Evolutionary conservation across 805 yeast species (phyloP).

Genomic region (Starmerella vaccinii): DNA sequence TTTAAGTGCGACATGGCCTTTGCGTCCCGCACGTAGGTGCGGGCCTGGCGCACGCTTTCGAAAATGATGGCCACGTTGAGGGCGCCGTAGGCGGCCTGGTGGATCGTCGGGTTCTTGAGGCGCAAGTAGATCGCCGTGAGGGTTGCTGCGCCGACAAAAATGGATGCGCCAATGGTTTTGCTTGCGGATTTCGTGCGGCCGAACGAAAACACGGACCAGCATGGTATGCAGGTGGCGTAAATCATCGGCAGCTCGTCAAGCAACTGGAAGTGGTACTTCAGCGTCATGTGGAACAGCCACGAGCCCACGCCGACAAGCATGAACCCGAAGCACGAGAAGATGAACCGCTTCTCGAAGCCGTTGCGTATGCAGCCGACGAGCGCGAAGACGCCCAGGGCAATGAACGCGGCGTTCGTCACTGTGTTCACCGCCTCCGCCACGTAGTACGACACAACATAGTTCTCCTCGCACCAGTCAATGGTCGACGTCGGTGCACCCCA

Average conservation of each 20-base stretch:
- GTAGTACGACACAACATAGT: slow-evolving; percentile 75
- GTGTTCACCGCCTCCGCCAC: slow-evolving; percentile 89
- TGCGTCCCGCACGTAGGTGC: slow-evolving; percentile 42
- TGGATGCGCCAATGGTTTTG: slow-evolving; percentile 38
- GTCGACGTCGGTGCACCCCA: slow-evolving; percentile 56
- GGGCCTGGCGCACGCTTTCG: slow-evolving; percentile 46
- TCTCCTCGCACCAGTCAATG: slow-evolving; percentile 99
- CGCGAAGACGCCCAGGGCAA: slow-evolving; percentile 49
- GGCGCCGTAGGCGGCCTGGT: slow-evolving; percentile 74
- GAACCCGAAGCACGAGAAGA: slow-evolving; percentile 67
- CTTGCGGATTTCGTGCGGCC: slow-evolving; percentile 36
- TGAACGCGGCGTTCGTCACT: slow-evolving; percentile 55
- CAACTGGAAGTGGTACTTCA: slow-evolving; percentile 77
- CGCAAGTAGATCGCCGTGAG: slow-evolving; percentile 65
- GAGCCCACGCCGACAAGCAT: slow-evolving; percentile 84
- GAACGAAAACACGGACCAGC: slow-evolving; percentile 70
- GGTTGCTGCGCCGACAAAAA: slow-evolving; percentile 44
- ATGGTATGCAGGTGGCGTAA: slow-evolving; percentile 92
- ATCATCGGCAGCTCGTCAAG: slow-evolving; percentile 97
- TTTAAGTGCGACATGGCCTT: slow-evolving; percentile 41
- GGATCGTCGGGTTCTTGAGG: slow-evolving; percentile 74
- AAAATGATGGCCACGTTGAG: slow-evolving; percentile 64
- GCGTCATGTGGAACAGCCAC: slow-evolving; percentile 95
- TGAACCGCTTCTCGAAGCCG: slow-evolving; percentile 57
- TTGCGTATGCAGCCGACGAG: slow-evolving; percentile 51